Base-by-base conservation (phyloP, 108 stramenopile species). In the Mayamaea pseudoterrestris region DNA sequence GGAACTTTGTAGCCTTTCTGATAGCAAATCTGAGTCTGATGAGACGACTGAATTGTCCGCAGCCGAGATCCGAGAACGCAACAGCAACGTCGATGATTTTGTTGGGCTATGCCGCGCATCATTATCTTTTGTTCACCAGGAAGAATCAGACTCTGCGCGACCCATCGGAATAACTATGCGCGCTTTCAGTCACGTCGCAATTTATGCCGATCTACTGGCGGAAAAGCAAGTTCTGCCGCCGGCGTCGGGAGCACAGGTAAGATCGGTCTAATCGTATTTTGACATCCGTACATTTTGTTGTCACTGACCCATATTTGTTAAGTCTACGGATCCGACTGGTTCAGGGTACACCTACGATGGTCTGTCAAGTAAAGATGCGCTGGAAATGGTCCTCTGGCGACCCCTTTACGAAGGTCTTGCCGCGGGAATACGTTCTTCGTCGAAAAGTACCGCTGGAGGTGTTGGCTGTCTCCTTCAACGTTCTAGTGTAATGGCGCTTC, bases 381-480 rank as follows among this genome's bases (percentile, higher is more conserved):
- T 71, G n/a, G 77, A 86, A 65, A 86, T 91, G 90, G 74, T 70
- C 0, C 49, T 84, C 5, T 92, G 90, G 90, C 58, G 84, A 44
- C 70, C 90, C 11, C 27, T 92, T 20, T 50, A 87, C 22, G 90
- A 92, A 48, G 85, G 90, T 6, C 71, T 92, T 24, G 80, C 90
- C 7, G 34, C 60, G 23, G 84, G 82, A 5, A 59, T 81, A 25
- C 62, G 65, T 35, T 74, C 80, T 7, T 49, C 69, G n/a, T 59
- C 55, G 5, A 43, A 57, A 25, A 77, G 74, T 35, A 68, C 50
- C 23, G 73, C 61, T 34, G 85, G 83, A 20, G 84, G 77, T 34
- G 70, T 84, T 31, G 85, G 85, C 4, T 81, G 79, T 24, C 51
- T 92, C 27, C 57, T 86, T n/a, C 85, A 87, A 61, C 60, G 90